Evolutionary conservation across 2,329 filamentous ascomycete species (phyloP).

Genomic region (Tolypocladium nubicola): DNA sequence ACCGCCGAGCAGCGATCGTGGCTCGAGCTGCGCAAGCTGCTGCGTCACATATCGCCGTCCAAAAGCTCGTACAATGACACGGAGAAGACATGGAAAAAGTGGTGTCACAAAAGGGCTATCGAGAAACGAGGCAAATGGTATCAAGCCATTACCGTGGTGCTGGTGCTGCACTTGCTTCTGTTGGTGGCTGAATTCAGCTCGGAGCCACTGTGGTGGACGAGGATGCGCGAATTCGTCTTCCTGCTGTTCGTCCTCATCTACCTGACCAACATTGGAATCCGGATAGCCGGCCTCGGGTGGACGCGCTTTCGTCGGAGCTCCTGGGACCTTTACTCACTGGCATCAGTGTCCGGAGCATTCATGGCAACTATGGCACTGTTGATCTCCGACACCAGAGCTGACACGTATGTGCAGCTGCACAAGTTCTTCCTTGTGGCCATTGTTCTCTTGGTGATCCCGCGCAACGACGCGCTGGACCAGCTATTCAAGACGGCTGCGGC

Average conservation of each 20-base stretch:
- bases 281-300: slow-evolving; percentile 85
- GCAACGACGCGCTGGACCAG: slow-evolving; percentile 94
- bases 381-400: slow-evolving; percentile 47
- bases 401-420: slow-evolving; percentile 68
- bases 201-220: slow-evolving; percentile 61
- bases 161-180: slow-evolving; percentile 74
- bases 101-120: slow-evolving; percentile 90
- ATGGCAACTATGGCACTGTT: slow-evolving; percentile 68
- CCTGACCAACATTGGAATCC: slow-evolving; percentile 69
- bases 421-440: slow-evolving; percentile 91
- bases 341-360: slow-evolving; percentile 71
- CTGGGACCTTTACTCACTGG: slow-evolving; percentile 85
- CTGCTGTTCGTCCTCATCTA: slow-evolving; percentile 74
- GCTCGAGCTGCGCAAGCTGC: slow-evolving; percentile 85
- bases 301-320: slow-evolving; percentile 82
- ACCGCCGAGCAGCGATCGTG: slow-evolving; percentile 94
- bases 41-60: slow-evolving; percentile 88
- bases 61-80: slow-evolving; percentile 78
- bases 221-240: slow-evolving; percentile 64
- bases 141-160: slow-evolving; percentile 62
- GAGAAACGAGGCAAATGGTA: slow-evolving; percentile 95
- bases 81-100: slow-evolving; percentile 70
- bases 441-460: slow-evolving; percentile 79
- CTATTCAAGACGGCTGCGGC: slow-evolving; percentile 97
- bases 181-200: slow-evolving; percentile 79